Evolutionary conservation across 345 rosid genomes (phyloP), one percentile per base, ranked within the genome.

Genomic region (Xanthoceras sorbifolium): DNA sequence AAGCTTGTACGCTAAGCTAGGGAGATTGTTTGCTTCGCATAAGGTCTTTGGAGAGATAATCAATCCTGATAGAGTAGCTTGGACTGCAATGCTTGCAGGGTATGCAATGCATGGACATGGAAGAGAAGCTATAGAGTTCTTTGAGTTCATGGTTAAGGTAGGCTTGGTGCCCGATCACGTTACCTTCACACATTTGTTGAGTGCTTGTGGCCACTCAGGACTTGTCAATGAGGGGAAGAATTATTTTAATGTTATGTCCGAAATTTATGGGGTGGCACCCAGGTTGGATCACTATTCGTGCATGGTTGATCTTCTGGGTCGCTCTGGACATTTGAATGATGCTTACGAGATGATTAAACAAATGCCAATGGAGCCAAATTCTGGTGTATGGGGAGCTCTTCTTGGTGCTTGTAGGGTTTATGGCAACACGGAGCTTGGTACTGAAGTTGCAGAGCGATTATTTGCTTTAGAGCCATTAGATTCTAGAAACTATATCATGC

Each of bases 311-410:
- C 90, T 93, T 63, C 77, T 91, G 72, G 92, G 94, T 76, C 90
- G 95, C 62, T 87, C 89, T 15, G 94, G 97, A 44, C 77, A 63
- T 73, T 82, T 92, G 32, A 72, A 63, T 42, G 91, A 88, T 48
- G 97, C 93, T 23, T 79, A 86, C 74, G 64, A 81, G 57, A 42
- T 91, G 76, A 87, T 89, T 70, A 86, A 76, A 76, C 50, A 67
- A 70, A 92, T 89, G 93, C 90, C 95, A 26, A 82, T 88, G 77
- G 89, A 91, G 65, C 90, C 96, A 10, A 93, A 84, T 80, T 81
- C 90, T 55, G 89, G 87, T 74, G 91, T 91, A 38, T 93, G 94
- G 94, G 96, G 94, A 67, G 91, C 97, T 72, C 89, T 88, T 74
- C 89, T 93, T 66, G 90, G 90, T 84, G 93, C 94, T 65, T 93